These are phyloP conservation scores for Clausena lansium DNA, from an alignment of 345 rosid genomes.

Conservation along the genomic window DNA sequence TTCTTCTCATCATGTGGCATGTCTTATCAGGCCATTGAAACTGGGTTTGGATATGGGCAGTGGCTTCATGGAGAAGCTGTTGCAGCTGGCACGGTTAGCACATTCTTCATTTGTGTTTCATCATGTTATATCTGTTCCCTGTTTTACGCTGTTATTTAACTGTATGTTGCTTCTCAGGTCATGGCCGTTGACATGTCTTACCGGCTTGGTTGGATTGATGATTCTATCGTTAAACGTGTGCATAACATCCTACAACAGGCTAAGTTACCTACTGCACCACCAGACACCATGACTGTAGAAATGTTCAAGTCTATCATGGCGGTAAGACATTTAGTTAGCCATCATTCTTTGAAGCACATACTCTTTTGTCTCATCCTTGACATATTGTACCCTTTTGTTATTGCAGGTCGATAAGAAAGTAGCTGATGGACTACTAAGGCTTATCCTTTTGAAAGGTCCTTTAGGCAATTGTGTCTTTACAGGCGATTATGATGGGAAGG, in stretches of 20 bases:
- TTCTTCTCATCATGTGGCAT: slow-evolving; percentile 12
- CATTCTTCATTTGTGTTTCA: slow-evolving; percentile 6
- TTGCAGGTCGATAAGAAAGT: slow-evolving; percentile 98
- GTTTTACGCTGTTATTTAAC: slow-evolving; percentile 8
- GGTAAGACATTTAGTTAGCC: slow-evolving; percentile 41
- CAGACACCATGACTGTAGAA: slow-evolving; percentile 81
- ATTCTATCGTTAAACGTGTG: slow-evolving; percentile 70
- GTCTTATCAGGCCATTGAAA: slow-evolving; percentile 84
- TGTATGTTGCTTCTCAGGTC: slow-evolving; percentile 44
- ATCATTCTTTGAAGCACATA: neutral
- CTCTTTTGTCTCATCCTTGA: neutral
- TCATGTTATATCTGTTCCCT: neutral
- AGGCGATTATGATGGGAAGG: slow-evolving; percentile 82
- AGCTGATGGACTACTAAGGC: slow-evolving; percentile 91
- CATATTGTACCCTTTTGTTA: neutral
- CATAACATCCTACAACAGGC: slow-evolving; percentile 60
- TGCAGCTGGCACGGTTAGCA: slow-evolving; percentile 82
- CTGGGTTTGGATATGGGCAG: slow-evolving; percentile 85
- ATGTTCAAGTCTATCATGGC: slow-evolving; percentile 98
- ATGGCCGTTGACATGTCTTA: slow-evolving; percentile 99
- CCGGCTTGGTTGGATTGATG: slow-evolving; percentile 98
- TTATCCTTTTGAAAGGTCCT: slow-evolving; percentile 91
- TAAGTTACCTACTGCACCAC: slow-evolving; percentile 73
- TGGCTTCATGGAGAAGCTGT: slow-evolving; percentile 99
- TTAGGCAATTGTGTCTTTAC: slow-evolving; percentile 92